These are phyloP conservation scores for Myrica gale DNA, from an alignment of 306 rosid genomes.

Conservation along the genomic window DNA sequence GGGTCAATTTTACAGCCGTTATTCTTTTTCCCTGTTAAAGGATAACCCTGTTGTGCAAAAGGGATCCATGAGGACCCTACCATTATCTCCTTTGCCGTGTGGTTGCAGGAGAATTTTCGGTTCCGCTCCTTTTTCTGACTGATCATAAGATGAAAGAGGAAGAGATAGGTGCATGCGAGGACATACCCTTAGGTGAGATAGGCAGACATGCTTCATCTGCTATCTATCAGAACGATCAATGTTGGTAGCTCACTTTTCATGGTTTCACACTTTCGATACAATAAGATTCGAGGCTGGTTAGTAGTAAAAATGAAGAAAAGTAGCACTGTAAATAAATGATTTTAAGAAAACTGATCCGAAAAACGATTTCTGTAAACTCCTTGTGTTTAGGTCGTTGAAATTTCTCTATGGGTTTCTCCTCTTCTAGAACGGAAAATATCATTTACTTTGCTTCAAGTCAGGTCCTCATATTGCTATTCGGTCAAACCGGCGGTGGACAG, in stretches of 20 bases:
- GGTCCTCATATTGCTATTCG: too few relatives aligned
- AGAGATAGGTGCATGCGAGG: constrained; percentile 8
- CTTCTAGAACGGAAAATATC: too few relatives aligned
- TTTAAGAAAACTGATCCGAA: too few relatives aligned
- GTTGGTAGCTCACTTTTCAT: not conserved
- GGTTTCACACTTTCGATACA: not conserved
- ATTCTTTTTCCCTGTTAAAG: constrained; percentile 26
- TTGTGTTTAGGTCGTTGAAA: too few relatives aligned
- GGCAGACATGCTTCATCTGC: not conserved
- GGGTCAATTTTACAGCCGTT: constrained; percentile 38
- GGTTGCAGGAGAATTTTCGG: not conserved
- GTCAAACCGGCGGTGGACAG: too few relatives aligned
- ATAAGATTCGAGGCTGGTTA: not conserved
- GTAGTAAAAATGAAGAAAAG: not conserved
- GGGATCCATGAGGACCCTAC: constrained; percentile 50
- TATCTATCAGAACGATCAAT: not conserved
- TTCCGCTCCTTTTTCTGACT: constrained; percentile 42
- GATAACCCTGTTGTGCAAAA: constrained; percentile 29
- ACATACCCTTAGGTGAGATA: constrained; percentile 1
- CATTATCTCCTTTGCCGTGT: constrained; percentile 41
- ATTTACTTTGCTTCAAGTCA: too few relatives aligned
- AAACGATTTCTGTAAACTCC: too few relatives aligned
- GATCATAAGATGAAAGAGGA: not conserved
- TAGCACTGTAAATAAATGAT: too few relatives aligned
- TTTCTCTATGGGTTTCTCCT: too few relatives aligned